These are phyloP conservation scores for Fusarium chaquense DNA, from an alignment of 2,329 filamentous ascomycete species.

Conservation along the genomic window DNA sequence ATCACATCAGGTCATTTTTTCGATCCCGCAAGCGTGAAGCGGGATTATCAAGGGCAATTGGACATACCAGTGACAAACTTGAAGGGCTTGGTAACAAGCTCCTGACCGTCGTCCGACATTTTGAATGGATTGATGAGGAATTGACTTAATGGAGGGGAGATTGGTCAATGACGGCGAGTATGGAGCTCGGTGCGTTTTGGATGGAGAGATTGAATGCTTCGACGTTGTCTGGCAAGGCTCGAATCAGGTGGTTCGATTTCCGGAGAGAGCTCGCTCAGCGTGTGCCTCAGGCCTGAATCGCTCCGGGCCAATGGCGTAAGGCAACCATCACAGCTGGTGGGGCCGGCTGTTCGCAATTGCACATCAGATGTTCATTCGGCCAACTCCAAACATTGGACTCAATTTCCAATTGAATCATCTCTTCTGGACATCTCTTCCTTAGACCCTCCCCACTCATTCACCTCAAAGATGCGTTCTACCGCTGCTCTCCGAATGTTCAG, in stretches of 20 bases:
- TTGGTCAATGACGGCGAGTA: conserved; percentile 53
- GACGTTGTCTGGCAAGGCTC: conserved; percentile 49
- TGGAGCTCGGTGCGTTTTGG: conserved; percentile 51
- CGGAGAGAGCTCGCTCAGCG: conserved; percentile 45
- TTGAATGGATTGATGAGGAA: conserved; percentile 59
- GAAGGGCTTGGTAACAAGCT: conserved; percentile 96
- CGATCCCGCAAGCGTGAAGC: conserved; percentile 45
- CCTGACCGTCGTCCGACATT: conserved; percentile 85
- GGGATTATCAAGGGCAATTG: conserved; percentile 51
- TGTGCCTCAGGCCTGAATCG: conserved; percentile 55
- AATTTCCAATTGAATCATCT: conserved; percentile 52
- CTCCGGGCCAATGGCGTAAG: conserved; percentile 53
- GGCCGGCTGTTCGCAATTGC: conserved; percentile 49
- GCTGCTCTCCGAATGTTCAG: conserved; percentile 75
- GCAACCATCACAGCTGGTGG: conserved; percentile 51
- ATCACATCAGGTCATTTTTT: conserved; percentile 54
- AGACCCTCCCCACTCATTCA: conserved; percentile 48
- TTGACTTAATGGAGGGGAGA: conserved; percentile 42
- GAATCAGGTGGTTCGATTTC: conserved; percentile 58
- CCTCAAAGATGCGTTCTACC: conserved; percentile 73
- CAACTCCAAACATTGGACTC: conserved; percentile 50
- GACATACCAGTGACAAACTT: conserved; percentile 98
- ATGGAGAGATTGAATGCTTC: conserved; percentile 52
- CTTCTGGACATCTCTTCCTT: conserved; percentile 43
- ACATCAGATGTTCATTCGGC: conserved; percentile 53